Conservation (phyloP, 108 stramenopile genomes). For the Stephanodiscus minutulus region DNA sequence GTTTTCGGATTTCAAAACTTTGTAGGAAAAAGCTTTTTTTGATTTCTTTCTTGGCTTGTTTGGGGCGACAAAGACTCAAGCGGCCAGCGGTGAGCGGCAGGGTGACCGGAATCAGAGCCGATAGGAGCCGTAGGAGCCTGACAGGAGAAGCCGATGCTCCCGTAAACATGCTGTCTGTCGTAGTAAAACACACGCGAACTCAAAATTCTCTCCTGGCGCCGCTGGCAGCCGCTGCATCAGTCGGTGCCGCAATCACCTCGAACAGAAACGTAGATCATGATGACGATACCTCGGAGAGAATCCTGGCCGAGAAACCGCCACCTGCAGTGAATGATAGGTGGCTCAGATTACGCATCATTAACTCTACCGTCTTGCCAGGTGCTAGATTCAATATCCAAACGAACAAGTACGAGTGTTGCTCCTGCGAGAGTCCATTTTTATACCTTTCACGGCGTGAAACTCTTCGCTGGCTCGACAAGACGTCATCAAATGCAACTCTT, state of each 20-base stretch:
- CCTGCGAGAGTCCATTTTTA: neutral
- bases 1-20: no score
- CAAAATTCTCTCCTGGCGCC: neutral
- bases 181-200: neutral
- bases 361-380: neutral
- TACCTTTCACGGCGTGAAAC: slow-evolving; percentile 1
- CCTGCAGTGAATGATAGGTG: neutral
- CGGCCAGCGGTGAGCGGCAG: no score
- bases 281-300: no score
- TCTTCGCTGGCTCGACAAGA: neutral
- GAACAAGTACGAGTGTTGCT: neutral
- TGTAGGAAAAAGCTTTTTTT: no score
- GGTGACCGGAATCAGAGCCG: no score
- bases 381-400: neutral
- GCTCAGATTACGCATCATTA: neutral
- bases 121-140: no score
- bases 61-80: no score
- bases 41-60: no score
- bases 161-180: neutral
- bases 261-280: neutral
- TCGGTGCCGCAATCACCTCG: neutral
- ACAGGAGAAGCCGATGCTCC: neutral
- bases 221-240: slow-evolving; percentile 1
- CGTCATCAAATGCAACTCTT: slow-evolving; percentile 1
- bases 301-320: no score